Percentiles rank a stretch among this genome's conserved stretches.
These are phyloP conservation scores for Aspergillus tamarii DNA, from an alignment of 2,329 filamentous ascomycete species.

Conservation along the genomic window DNA sequence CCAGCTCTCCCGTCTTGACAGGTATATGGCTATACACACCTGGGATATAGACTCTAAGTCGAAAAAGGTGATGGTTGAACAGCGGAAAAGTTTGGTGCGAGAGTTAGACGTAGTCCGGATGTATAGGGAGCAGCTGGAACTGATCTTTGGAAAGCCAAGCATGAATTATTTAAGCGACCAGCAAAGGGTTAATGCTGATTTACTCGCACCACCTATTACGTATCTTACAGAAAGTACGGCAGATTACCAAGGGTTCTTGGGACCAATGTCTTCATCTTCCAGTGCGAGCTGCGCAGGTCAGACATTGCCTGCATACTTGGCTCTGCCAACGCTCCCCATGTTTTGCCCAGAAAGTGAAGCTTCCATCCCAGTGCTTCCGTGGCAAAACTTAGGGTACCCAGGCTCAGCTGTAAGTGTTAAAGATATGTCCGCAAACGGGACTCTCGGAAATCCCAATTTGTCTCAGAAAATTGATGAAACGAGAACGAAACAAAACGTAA, in stretches of 20 bases:
- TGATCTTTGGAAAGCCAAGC: conserved; percentile 21
- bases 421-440: not conserved
- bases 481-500: not conserved
- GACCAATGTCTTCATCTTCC: conserved; percentile 2
- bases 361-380: not conserved
- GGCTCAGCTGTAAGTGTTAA: not conserved
- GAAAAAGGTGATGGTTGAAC: conserved; percentile 40
- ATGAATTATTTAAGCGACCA: not conserved
- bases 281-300: not conserved
- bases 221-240: conserved; percentile 1
- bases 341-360: not conserved
- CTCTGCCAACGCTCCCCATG: not conserved
- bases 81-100: conserved; percentile 40
- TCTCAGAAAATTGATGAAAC: not conserved
- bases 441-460: not conserved
- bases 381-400: conserved; percentile 6
- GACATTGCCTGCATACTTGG: not conserved
- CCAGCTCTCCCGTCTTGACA: conserved; percentile 41
- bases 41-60: conserved; percentile 40
- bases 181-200: conserved; percentile 6
- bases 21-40: conserved; percentile 42
- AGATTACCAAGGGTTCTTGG: conserved; percentile 1
- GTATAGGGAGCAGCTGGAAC: conserved; percentile 40
- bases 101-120: conserved; percentile 41
- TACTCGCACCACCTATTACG: not conserved